Conservation (phyloP, 1,284 basidiomycete species). For the Heliocybe sulcata region DNA sequence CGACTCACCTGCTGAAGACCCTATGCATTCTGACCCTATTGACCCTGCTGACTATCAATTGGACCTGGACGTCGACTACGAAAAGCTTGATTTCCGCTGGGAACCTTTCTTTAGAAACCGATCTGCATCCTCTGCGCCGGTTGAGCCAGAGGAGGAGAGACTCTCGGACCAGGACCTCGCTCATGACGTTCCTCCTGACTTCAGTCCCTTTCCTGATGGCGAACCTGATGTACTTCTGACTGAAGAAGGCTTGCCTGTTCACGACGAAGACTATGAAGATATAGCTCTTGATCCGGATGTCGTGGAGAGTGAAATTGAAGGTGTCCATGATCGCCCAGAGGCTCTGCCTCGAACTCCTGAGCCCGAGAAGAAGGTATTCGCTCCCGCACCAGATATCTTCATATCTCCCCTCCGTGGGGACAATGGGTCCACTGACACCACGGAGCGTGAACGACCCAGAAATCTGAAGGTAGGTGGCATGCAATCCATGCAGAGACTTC, state of each 20-base stretch:
- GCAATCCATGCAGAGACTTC: no score
- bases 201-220: not conserved
- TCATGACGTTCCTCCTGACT: not conserved
- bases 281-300: not conserved
- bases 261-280: not conserved
- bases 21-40: conserved; percentile 32
- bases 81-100: conserved; percentile 41
- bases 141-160: not conserved
- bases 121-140: not conserved
- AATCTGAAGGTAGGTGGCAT: not conserved
- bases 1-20: conserved; percentile 46
- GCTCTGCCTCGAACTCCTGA: not conserved
- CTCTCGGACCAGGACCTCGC: not conserved
- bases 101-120: conserved; percentile 23
- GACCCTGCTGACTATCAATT: conserved; percentile 22
- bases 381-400: conserved; percentile 35
- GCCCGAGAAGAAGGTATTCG: conserved; percentile 20
- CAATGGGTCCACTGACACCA: not conserved
- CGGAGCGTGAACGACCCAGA: not conserved
- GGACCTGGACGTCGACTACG: conserved; percentile 23
- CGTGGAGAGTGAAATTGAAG: not conserved
- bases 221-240: not conserved
- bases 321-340: no score
- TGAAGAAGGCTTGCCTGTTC: not conserved
- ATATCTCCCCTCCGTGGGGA: conserved; percentile 36